These are phyloP conservation scores for Tirmania nivea DNA, from an alignment of 495 filamentous ascomycete species.

Conservation along the genomic window DNA sequence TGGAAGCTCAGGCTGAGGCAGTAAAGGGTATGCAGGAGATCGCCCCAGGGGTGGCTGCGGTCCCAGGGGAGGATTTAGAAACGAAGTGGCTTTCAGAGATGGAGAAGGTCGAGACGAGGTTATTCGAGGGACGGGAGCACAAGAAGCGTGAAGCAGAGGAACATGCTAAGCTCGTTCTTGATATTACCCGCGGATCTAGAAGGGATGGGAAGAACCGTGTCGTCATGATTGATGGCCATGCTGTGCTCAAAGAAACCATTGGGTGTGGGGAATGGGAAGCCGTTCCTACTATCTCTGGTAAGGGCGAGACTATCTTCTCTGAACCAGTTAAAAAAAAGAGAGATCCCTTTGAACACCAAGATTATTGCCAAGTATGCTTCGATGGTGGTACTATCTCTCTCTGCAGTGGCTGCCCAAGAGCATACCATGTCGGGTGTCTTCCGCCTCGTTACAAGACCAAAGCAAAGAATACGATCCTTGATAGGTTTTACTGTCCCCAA, in stretches of 20 bases:
- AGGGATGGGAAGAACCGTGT: slow-evolving; percentile 37
- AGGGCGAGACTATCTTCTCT: slow-evolving; percentile 29
- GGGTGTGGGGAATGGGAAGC: slow-evolving; percentile 33
- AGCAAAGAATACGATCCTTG: slow-evolving; percentile 16
- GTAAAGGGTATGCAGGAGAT: slow-evolving; percentile 17
- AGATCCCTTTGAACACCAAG: slow-evolving; percentile 27
- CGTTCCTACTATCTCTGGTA: slow-evolving; percentile 34
- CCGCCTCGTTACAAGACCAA: slow-evolving; percentile 22
- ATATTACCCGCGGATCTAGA: slow-evolving; percentile 28
- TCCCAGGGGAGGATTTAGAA: slow-evolving; percentile 29
- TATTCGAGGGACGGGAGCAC: slow-evolving; percentile 37
- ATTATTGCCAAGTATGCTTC: slow-evolving; percentile 36
- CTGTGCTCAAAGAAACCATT: slow-evolving; percentile 37
- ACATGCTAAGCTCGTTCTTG: slow-evolving; percentile 23
- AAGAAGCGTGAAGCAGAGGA: slow-evolving; percentile 9
- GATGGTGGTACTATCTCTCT: slow-evolving; percentile 25
- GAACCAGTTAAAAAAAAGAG: slow-evolving; percentile 26
- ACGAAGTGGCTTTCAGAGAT: slow-evolving; percentile 35
- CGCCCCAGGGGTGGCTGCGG: slow-evolving; percentile 18
- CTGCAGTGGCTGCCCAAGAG: slow-evolving; percentile 35
- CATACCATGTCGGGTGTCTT: slow-evolving; percentile 35
- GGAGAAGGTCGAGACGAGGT: slow-evolving; percentile 36
- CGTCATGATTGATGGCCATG: slow-evolving; percentile 37
- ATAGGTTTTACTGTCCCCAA: slow-evolving; percentile 33
- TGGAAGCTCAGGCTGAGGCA: not conserved